Evolutionary conservation across 208 protist species (phyloP).

Genomic region (Trypanosoma rangeli): DNA sequence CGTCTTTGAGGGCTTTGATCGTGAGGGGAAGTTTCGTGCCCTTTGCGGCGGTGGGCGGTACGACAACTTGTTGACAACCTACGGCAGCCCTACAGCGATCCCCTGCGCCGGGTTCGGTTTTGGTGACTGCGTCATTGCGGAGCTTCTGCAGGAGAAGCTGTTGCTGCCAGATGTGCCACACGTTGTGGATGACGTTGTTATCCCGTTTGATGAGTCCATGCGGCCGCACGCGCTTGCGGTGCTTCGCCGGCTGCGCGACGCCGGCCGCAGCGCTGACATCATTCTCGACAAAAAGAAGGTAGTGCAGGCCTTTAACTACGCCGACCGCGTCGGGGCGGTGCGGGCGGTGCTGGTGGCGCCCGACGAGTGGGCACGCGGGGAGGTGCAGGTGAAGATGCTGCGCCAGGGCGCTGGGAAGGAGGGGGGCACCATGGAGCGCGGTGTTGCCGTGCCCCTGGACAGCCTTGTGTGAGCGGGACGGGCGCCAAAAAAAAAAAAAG

Average conservation of each 20-base stretch:
- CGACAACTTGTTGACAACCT: constrained; percentile 93
- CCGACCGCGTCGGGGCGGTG: constrained; percentile 91
- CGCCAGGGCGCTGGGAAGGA: constrained; percentile 67
- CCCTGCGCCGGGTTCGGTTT: constrained; percentile 95
- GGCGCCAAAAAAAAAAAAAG: background rate
- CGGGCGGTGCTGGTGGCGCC: constrained; percentile 92
- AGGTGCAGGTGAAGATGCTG: constrained; percentile 92
- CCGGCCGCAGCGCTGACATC: constrained; percentile 87
- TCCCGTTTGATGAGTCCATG: constrained; percentile 93
- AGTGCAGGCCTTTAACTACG: constrained; percentile 92
- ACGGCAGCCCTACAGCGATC: constrained; percentile 90
- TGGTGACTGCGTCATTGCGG: constrained; percentile 95
- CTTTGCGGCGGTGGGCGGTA: constrained; percentile 96
- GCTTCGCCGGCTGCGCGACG: constrained; percentile 66
- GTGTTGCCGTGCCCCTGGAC: constrained; percentile 51
- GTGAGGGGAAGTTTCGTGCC: constrained; percentile 90
- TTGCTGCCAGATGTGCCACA: constrained; percentile 59
- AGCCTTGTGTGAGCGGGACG: constrained; percentile 29
- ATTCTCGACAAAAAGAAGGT: constrained; percentile 93
- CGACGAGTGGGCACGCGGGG: constrained; percentile 90
- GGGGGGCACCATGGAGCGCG: constrained; percentile 45
- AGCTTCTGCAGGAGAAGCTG: constrained; percentile 93
- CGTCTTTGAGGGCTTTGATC: constrained; percentile 96
- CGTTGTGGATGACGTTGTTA: constrained; percentile 87
- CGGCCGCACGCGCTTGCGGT: constrained; percentile 78